Evolutionary conservation across 2,329 filamentous ascomycete genomes (phyloP), one percentile per base, ranked within the genome.

Genomic region (Trichoderma breve): DNA sequence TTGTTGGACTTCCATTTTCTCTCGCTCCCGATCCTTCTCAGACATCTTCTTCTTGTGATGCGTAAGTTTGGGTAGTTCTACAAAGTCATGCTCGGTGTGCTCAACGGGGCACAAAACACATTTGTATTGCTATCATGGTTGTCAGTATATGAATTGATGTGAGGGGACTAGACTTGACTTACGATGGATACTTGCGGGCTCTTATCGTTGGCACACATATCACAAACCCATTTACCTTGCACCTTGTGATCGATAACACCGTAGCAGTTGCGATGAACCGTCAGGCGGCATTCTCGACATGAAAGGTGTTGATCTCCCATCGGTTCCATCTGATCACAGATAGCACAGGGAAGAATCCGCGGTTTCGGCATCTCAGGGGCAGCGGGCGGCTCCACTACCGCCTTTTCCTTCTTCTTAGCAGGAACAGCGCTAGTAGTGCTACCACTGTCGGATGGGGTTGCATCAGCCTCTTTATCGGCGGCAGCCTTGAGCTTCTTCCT

Each of bases 201-300:
- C 80, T 94, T 94, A 79, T 99, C 96, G 78, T 99, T 99, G 47
- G 90, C 86, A 81, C 96, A 99, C 88, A 95, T 97, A 82, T 98
- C 96, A 81, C 96, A 99, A 53, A 92, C 89, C 96, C 96, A 99
- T 81, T 97, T 97, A 58, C 87, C 88, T 36, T 89, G 87, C 69
- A 86, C 87, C 55, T 93, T 89, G 71, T 91, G 90, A 60, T 91
- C 89, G 51, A 88, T 75, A 36, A 98, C 87, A n/a, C 96, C 96
- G 79, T 98, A 99, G 82, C 96, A 99, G 73, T 90, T 90, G 69
- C 93, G 92, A 81, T 99, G 96, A 28, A 98, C 95, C 4, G 94
- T 94, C 81, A 99, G 84, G 68, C 94, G 92, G 81, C 96, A 99
- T 78, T 97, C 94, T 63, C 90, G 89, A 81, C 96, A 99, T 53